Evolutionary conservation across 129 eudicot genomes (phyloP).

Genomic region (Mikania micrantha): DNA sequence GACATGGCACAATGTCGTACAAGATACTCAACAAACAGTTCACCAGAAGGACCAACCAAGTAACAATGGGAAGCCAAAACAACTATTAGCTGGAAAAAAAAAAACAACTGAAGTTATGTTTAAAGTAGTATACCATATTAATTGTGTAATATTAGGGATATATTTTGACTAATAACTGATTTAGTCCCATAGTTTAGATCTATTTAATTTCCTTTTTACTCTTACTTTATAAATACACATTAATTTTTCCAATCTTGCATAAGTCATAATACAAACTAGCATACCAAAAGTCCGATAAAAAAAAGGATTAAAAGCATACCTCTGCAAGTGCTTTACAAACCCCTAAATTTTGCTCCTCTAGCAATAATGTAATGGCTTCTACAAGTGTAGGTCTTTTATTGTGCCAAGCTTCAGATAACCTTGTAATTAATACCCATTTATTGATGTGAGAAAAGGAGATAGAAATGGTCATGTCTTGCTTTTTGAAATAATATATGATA

Average conservation of each 20-base stretch:
- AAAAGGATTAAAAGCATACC: constrained; percentile 34
- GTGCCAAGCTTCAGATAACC: constrained; percentile 95
- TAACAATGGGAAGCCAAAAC: constrained; percentile 99
- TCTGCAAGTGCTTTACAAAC: constrained; percentile 94
- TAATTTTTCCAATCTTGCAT: neutral
- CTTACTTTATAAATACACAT: neutral
- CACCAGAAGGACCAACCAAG: constrained; percentile 89
- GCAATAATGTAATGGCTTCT: constrained; percentile 67
- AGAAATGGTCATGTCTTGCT: neutral
- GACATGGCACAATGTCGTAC: constrained; percentile 82
- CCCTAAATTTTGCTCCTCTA: constrained; percentile 75
- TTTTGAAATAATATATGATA: neutral
- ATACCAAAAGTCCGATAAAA: neutral
- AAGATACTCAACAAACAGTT: constrained; percentile 83
- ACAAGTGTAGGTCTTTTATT: constrained; percentile 59
- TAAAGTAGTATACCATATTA: neutral
- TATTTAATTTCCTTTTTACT: neutral
- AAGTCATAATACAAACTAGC: neutral
- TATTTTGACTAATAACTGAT: neutral
- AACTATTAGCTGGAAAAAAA: constrained; percentile 64
- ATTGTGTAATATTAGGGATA: neutral
- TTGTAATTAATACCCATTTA: constrained; percentile 26
- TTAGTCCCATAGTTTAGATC: neutral
- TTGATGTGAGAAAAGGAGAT: neutral
- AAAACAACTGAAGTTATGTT: constrained; percentile 4